A percentile compares a stretch with the other conserved stretches of the same genome.
phyloP scores from a whole-genome alignment of 2,329 filamentous ascomycete species.

The Sarocladium oryzae region DNA sequence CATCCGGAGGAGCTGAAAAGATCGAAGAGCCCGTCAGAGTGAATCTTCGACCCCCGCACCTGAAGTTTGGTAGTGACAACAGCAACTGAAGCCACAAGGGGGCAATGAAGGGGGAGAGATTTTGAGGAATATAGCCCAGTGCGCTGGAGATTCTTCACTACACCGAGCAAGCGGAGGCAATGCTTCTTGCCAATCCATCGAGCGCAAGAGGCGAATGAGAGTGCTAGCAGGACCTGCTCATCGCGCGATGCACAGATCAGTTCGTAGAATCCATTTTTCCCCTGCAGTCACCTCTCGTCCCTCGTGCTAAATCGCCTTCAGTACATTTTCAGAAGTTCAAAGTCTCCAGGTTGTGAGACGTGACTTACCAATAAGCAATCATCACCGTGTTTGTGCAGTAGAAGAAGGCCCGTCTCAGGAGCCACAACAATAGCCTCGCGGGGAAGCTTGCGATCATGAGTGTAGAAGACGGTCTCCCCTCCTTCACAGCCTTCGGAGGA shows the following conservation, averaged over 20 bases:
- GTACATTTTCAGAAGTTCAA: slow-evolving; percentile 34
- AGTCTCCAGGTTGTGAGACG: background rate
- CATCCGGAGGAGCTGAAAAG: background rate
- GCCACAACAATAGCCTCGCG: slow-evolving; percentile 64
- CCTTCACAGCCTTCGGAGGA: slow-evolving; percentile 68
- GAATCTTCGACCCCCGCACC: background rate
- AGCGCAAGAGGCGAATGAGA: background rate
- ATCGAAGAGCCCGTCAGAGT: background rate
- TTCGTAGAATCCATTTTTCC: slow-evolving; percentile 88
- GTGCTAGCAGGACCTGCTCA: slow-evolving; percentile 19
- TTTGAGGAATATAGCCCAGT: no score
- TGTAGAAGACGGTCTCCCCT: slow-evolving; percentile 90
- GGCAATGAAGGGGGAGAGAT: background rate
- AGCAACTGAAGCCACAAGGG: background rate
- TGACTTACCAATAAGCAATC: slow-evolving; percentile 69
- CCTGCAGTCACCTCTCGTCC: slow-evolving; percentile 71
- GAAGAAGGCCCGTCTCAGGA: slow-evolving; percentile 75
- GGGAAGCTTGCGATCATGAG: slow-evolving; percentile 50
- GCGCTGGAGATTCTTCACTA: no score
- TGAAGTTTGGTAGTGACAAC: background rate
- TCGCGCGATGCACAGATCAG: slow-evolving; percentile 65
- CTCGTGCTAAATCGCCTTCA: slow-evolving; percentile 54
- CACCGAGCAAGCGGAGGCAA: no score
- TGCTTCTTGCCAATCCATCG: no score
- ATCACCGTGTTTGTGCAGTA: slow-evolving; percentile 83